A percentile compares a stretch with the other conserved stretches of the same genome.
These are phyloP conservation scores for Eucalyptus tenuipes DNA, from an alignment of 345 rosid species.

Conservation along the genomic window DNA sequence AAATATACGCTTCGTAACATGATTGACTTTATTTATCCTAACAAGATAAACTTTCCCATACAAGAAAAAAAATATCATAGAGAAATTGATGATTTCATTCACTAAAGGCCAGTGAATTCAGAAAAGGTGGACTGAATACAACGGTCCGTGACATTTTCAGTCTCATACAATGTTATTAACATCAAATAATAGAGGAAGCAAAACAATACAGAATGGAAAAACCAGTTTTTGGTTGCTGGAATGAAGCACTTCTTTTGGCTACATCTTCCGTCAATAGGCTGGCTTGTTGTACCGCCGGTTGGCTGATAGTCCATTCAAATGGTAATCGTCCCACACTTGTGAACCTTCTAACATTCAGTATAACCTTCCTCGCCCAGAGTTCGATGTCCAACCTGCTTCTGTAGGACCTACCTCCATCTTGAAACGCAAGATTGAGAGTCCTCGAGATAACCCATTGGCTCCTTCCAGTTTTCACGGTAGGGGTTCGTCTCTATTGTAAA, in stretches of 20 bases:
- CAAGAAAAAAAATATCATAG: neutral
- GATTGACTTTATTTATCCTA: neutral
- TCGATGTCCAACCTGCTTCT: neutral
- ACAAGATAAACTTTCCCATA: neutral
- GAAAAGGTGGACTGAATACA: neutral
- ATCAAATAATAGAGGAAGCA: neutral
- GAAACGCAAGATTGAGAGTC: neutral
- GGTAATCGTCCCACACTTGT: accelerated
- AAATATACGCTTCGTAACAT: neutral
- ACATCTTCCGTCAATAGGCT: neutral
- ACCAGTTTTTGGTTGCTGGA: neutral
- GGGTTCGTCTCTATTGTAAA: neutral
- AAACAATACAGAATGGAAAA: neutral
- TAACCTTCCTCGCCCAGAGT: neutral
- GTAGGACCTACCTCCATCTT: neutral
- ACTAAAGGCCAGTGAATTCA: neutral
- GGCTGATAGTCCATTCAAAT: neutral
- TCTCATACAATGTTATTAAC: neutral
- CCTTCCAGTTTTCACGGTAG: neutral
- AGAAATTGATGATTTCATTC: neutral
- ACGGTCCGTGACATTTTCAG: neutral
- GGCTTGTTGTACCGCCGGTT: neutral
- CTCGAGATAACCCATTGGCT: neutral
- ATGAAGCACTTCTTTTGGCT: neutral
- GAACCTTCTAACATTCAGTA: neutral